Base-by-base conservation (phyloP, 306 rosid species). In the Ormosia semicastrata region DNA sequence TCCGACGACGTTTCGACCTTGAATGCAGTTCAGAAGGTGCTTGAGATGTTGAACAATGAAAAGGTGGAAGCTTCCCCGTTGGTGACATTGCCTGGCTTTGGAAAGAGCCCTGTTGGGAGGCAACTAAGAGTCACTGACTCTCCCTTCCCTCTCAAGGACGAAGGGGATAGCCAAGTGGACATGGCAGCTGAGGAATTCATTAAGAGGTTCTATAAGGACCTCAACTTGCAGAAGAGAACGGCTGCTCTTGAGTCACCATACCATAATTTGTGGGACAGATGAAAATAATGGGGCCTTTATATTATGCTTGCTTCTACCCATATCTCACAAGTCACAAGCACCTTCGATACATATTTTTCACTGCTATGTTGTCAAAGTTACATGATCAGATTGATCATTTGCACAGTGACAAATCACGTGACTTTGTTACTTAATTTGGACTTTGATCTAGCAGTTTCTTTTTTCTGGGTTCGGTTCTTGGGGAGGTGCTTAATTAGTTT, bases 121-220 rank as follows among this genome's bases (percentile, higher is more conserved):
- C 94, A 95, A 65, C 78, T 95, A 7, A 84, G 97, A 17, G 87
- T 95, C 13, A 95, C 97, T 6, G 98, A 95, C 80, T 95, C 98
- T 2, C 98, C 98, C 41, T 95, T 93, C 66, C 89, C 93, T 9
- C 40, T 94, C 32, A 88, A 85, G 65, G 89, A 93, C 34, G 97
- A 90, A 1, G 93, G 85, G 5, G 91, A 90, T 41, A 71, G 74
- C 71, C 92, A 86, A 39, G 94, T 91, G 41, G 99, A 95, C 74
- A 74, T 53, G 64, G 92, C 91, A 14, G 98, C 97, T 0, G 93
- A 93, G 62, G 96, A 95, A 58, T 95, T 95, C 81, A 95, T 95
- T 5, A 90, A 81, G 13, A 93, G 65, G 65, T 95, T 95, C 37
- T 93, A 95, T 32, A 91, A 63, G 39, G 86, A 93, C 39, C 97